Evolutionary conservation across 139 green algal genomes (phyloP).

Genomic region (Chlamydomonas schloesseri): DNA sequence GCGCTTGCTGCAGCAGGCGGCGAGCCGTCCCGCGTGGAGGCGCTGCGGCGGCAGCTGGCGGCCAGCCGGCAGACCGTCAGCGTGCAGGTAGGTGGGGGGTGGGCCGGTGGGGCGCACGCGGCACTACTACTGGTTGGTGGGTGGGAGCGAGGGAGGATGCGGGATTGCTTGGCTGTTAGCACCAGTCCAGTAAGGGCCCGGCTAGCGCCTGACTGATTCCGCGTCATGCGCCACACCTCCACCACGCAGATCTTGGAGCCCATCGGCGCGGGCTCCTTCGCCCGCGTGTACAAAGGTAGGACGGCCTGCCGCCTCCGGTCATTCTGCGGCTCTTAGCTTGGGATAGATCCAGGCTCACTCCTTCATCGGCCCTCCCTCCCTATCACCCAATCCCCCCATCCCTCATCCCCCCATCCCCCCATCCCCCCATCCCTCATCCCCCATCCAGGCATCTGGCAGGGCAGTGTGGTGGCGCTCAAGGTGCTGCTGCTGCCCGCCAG

Average conservation of each 20-base stretch:
- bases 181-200: too few relatives aligned
- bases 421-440: background rate
- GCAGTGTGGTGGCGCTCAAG: conserved; percentile 13
- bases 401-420: too few relatives aligned
- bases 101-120: too few relatives aligned
- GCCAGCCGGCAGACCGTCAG: background rate
- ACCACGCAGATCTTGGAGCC: conserved; percentile 16
- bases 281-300: conserved; percentile 17
- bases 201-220: background rate
- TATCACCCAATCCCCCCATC: too few relatives aligned
- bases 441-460: conserved; percentile 20
- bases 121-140: too few relatives aligned
- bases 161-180: too few relatives aligned
- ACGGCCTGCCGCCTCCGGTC: too few relatives aligned
- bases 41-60: conserved; percentile 11
- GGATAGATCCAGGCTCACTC: too few relatives aligned
- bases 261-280: conserved; percentile 12
- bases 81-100: background rate
- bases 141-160: too few relatives aligned
- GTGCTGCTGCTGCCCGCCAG: conserved; percentile 17
- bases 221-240: too few relatives aligned
- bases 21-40: conserved; percentile 8
- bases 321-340: too few relatives aligned
- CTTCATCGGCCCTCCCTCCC: too few relatives aligned
- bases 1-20: background rate